Conservation (phyloP, 495 filamentous ascomycete species). For the Daldinia grandis region DNA sequence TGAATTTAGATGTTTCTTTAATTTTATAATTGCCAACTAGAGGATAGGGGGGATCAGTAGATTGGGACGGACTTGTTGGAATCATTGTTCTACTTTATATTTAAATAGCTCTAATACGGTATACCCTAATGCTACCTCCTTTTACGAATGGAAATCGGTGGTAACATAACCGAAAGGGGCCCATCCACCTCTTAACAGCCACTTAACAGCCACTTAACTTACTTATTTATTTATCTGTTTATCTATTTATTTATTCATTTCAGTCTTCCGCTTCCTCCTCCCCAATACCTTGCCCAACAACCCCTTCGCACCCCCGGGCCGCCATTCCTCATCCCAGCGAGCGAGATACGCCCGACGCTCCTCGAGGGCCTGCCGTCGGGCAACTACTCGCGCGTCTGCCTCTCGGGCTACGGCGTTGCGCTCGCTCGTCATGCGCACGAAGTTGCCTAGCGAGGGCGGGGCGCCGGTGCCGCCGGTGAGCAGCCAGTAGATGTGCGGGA, state of each 20-base stretch:
- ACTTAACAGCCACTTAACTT: too few relatives aligned
- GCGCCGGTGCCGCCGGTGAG: constrained; percentile 26
- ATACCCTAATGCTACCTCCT: not conserved
- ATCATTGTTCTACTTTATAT: not conserved
- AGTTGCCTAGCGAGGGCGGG: constrained; percentile 19
- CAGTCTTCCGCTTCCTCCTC: not conserved
- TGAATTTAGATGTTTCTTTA: not conserved
- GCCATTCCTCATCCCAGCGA: constrained; percentile 24
- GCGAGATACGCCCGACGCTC: constrained; percentile 12
- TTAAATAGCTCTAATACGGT: not conserved
- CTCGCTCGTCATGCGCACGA: constrained; percentile 29
- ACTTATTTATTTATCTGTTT: not conserved
- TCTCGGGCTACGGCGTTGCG: constrained; percentile 23
- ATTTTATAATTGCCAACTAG: not conserved
- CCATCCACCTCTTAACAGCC: not conserved
- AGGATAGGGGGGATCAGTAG: not conserved
- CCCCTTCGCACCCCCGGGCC: constrained; percentile 1
- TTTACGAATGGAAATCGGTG: not conserved
- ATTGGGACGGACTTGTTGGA: not conserved
- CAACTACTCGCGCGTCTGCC: not conserved
- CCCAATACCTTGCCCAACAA: not conserved
- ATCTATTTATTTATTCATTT: not conserved
- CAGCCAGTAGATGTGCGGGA: constrained; percentile 17
- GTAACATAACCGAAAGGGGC: not conserved
- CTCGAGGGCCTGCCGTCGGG: constrained; percentile 14